Evolutionary conservation across 2,329 filamentous ascomycete species (phyloP).

Genomic region (Neonectria punicea): DNA sequence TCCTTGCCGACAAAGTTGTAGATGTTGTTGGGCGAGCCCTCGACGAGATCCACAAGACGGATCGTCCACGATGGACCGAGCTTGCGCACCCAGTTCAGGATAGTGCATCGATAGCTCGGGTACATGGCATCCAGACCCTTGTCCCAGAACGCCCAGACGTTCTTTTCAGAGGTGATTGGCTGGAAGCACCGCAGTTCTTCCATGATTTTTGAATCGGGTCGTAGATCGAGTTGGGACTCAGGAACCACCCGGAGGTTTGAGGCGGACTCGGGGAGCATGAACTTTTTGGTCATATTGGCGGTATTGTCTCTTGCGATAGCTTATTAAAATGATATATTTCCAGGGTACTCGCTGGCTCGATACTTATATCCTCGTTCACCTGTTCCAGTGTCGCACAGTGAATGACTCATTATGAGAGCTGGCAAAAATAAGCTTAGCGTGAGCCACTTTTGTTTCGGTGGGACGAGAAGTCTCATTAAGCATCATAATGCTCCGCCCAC

Average conservation of each 20-base stretch:
- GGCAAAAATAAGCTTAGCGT: background rate
- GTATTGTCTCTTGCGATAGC: background rate
- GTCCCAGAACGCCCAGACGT: slow-evolving; percentile 59
- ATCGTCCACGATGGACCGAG: slow-evolving; percentile 54
- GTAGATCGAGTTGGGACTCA: slow-evolving; percentile 34
- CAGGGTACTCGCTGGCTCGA: background rate
- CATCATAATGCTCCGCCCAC: background rate
- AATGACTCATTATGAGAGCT: background rate
- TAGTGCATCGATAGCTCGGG: slow-evolving; percentile 50
- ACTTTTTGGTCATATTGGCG: slow-evolving; percentile 21
- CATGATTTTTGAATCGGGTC: slow-evolving; percentile 47
- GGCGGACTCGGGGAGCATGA: slow-evolving; percentile 18
- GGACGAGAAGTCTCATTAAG: background rate
- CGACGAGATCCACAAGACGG: slow-evolving; percentile 50
- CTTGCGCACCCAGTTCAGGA: slow-evolving; percentile 55
- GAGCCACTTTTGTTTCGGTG: background rate
- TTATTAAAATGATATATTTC: background rate
- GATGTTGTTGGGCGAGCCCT: slow-evolving; percentile 51
- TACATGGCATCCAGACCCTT: slow-evolving; percentile 51
- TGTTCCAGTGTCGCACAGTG: background rate
- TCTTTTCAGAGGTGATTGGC: slow-evolving; percentile 53
- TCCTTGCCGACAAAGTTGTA: slow-evolving; percentile 47
- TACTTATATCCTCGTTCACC: background rate
- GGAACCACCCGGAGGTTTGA: slow-evolving; percentile 23
- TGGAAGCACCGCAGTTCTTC: slow-evolving; percentile 41